These are phyloP conservation scores for Vanrija sp. DNA, from an alignment of 1,284 basidiomycete species.

Conservation along the genomic window DNA sequence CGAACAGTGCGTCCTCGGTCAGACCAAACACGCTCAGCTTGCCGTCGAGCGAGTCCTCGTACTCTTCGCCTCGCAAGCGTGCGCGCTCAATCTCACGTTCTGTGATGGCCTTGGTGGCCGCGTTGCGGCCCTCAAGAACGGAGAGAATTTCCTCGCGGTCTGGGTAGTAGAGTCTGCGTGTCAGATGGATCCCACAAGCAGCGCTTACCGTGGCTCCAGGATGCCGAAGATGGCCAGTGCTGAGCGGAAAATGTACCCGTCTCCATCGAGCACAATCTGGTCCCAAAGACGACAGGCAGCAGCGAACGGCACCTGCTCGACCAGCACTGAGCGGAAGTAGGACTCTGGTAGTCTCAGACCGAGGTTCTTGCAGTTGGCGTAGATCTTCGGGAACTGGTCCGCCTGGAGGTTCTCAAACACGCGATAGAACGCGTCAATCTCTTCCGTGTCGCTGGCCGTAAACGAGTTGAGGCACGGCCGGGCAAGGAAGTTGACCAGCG, in stretches of 20 bases:
- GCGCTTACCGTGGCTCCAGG: constrained; percentile 64
- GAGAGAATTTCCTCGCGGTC: constrained; percentile 65
- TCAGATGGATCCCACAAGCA: not conserved
- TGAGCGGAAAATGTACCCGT: constrained; percentile 64
- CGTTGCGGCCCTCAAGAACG: constrained; percentile 63
- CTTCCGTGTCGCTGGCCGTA: constrained; percentile 72
- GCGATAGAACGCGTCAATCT: constrained; percentile 62
- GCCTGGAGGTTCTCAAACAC: constrained; percentile 47
- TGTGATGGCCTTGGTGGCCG: constrained; percentile 40
- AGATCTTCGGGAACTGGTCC: constrained; percentile 80
- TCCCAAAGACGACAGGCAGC: constrained; percentile 86
- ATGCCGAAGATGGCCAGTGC: constrained; percentile 78
- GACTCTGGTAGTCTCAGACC: constrained; percentile 43
- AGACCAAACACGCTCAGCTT: constrained; percentile 85
- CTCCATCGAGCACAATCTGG: constrained; percentile 49
- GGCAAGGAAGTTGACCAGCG: constrained; percentile 82
- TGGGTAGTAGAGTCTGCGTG: constrained; percentile 42
- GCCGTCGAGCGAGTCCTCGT: constrained; percentile 59
- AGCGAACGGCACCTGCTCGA: constrained; percentile 83
- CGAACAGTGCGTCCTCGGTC: constrained; percentile 78
- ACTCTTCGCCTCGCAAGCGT: constrained; percentile 46
- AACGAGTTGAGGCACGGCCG: constrained; percentile 81
- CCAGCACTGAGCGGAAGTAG: constrained; percentile 77
- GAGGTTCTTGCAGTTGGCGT: constrained; percentile 89
- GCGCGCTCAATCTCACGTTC: constrained; percentile 57